Base-by-base conservation (phyloP, 2,329 filamentous ascomycete genomes). In the Rhytidhysteron rufulum region DNA sequence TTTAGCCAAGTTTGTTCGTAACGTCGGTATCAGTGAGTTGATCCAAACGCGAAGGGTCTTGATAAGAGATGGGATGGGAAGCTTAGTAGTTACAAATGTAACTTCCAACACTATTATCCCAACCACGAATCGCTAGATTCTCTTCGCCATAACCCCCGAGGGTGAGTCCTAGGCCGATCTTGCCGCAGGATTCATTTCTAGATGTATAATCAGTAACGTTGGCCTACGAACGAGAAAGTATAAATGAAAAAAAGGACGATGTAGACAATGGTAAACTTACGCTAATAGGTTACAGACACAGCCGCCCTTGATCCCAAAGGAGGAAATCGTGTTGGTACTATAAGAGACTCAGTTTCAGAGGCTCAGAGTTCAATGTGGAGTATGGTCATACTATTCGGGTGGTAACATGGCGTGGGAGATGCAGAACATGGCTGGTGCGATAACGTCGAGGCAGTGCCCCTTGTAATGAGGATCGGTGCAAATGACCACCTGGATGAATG, bases 261-360 rank as follows among this genome's bases (percentile, higher is more conserved):
- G 6, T 4, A 5, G 18, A 33, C 24, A 27, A 27, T n/a, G n/a
- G 29, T 31, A 15, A 13, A 35, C 33, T 21, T 22, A 35, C 33
- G 16, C 24, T 17, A 35, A 18, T 15, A 35, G 5, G n/a, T 17
- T 21, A 13, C 33, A 35, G 17, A 35, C 24, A 20, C 33, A 35
- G 19, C 33, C 33, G 20, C 24, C 33, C 21, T 35, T 20, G 33
- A 35, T 35, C n/a, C 33, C 17, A 20, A 35, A 35, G 6, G 33
- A 9, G 11, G 33, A 35, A 13, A 35, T 20, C 13, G 33, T 11
- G 20, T 35, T 35, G 18, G n/a, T 22, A 13, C 33, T 35, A 15
- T 15, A n/a, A 21, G 16, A 6, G 16, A 24, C 24, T 35, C 7
- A n/a, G n/a, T n/a, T n/a, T n/a, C n/a, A n/a, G n/a, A n/a, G n/a